Percentiles rank a stretch among this genome's conserved stretches.
Evolutionary conservation across 2,329 filamentous ascomycete species (phyloP).

Genomic region (Apiospora marii): DNA sequence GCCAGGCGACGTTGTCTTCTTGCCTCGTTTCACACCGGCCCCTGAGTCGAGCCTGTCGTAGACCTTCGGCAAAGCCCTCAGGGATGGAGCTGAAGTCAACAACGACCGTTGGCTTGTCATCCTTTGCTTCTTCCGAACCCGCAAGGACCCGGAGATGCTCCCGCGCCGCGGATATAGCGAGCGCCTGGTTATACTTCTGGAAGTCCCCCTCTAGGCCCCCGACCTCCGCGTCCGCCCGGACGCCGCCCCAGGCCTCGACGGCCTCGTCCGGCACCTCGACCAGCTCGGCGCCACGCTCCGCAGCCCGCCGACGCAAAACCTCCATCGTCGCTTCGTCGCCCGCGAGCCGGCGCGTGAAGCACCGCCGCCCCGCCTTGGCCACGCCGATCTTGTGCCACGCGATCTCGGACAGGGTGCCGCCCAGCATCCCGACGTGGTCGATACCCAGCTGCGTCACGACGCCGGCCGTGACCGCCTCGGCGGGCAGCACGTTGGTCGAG

Average conservation of each 20-base stretch:
- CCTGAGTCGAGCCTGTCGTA: slow-evolving; percentile 72
- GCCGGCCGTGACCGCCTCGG: slow-evolving; percentile 67
- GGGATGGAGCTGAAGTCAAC: slow-evolving; percentile 48
- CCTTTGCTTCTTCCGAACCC: slow-evolving; percentile 8
- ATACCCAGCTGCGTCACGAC: slow-evolving; percentile 82
- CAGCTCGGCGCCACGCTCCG: slow-evolving; percentile 59
- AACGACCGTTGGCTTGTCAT: slow-evolving; percentile 27
- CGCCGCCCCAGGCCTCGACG: slow-evolving; percentile 51
- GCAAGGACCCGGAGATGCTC: slow-evolving; percentile 58
- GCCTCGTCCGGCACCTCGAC: slow-evolving; percentile 51
- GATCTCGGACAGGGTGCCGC: slow-evolving; percentile 80
- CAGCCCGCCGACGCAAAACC: slow-evolving; percentile 67
- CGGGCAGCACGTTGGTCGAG: slow-evolving; percentile 82
- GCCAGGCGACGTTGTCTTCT: slow-evolving; percentile 75
- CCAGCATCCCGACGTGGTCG: slow-evolving; percentile 84
- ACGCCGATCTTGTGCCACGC: slow-evolving; percentile 93
- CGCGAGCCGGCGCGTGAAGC: slow-evolving; percentile 58
- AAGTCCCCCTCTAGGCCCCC: slow-evolving; percentile 58
- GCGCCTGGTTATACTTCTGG: slow-evolving; percentile 65
- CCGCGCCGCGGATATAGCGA: slow-evolving; percentile 63
- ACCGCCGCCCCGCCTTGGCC: slow-evolving; percentile 72
- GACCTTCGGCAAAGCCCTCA: slow-evolving; percentile 65
- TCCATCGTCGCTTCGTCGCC: slow-evolving; percentile 32
- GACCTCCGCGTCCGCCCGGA: slow-evolving; percentile 35
- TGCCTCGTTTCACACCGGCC: slow-evolving; percentile 22